A percentile compares a stretch with the other conserved stretches of the same genome.
phyloP scores from a whole-genome alignment of 2,329 filamentous ascomycete genomes.

The Nothophoma quercina region DNA sequence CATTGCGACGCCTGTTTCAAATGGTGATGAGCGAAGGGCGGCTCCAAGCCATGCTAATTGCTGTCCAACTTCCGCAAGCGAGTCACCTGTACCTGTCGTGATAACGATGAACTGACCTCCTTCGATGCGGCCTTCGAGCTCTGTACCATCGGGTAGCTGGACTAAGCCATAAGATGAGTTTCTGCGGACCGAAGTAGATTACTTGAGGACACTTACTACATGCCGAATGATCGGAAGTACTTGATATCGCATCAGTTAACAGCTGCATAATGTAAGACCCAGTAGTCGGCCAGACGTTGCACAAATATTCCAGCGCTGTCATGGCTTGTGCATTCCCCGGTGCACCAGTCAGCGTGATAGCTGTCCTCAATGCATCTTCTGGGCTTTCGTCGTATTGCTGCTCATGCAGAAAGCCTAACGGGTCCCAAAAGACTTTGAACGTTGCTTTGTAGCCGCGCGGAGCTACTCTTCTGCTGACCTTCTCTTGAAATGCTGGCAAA shows the following conservation, averaged over 20 bases:
- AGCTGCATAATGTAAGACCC: constrained; percentile 3
- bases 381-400: neutral
- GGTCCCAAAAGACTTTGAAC: constrained; percentile 9
- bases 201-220: neutral
- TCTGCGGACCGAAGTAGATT: too few relatives aligned
- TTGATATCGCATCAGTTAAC: neutral
- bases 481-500: neutral
- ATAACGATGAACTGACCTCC: neutral
- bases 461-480: neutral
- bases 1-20: constrained; percentile 8
- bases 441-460: neutral
- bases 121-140: constrained; percentile 3
- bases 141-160: neutral
- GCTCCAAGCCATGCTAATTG: constrained; percentile 16
- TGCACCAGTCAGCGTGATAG: constrained; percentile 13
- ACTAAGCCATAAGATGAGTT: neutral
- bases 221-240: neutral
- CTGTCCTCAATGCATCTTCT: constrained; percentile 1
- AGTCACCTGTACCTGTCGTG: constrained; percentile 6
- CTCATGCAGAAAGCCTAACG: constrained; percentile 7
- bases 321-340: constrained; percentile 11
- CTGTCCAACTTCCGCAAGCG: constrained; percentile 15
- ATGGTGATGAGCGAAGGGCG: constrained; percentile 9
- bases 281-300: constrained; percentile 12
- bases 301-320: constrained; percentile 8